Evolutionary conservation across 352 stramenopile genomes (phyloP), one percentile per base, ranked within the genome.

Genomic region (Phytophthora foliorum): DNA sequence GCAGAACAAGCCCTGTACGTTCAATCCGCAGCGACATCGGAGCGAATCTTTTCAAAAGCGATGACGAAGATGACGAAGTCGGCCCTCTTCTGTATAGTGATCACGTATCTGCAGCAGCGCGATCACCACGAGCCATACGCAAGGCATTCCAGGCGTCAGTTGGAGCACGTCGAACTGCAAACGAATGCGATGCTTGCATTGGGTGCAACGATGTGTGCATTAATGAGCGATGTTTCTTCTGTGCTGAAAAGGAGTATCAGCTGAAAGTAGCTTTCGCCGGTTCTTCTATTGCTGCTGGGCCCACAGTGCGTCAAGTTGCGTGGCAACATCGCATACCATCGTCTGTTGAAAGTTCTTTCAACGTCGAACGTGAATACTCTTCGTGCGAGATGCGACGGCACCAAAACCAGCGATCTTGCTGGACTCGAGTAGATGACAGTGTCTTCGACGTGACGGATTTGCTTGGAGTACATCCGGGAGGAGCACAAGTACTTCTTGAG

Each of bases 401-500:
- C 60, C 86, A 89, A 58, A 88, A 63, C 8, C 60, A 77, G 24
- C 78, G 81, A 2, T 98, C 93, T 14, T 97, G 91, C 59, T 99
- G 96, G 96, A 84, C 98, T 45, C 69, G 98, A 11, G 82, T 92
- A 10, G 86, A 91, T n/a, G 80, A 86, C 38, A 76, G 80, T 49
- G 88, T 98, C 21, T 98, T 97, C 64, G 93, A 99, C 73, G 92
- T 95, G 21, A 98, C 94, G 1, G 78, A 91, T 24, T 89, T 98
- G 63, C 82, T 98, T 24, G 67, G 73, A 9, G 82, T 84, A 1
- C 94, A 99, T 72, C 93, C 94, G 10, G 95, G 93, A 5, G 95
- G 94, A 0, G 86, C 83, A 51, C 70, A 88, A 39, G 75, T 85
- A 21, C 62, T 93, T 17, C 70, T 92, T 9, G 80, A 86, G 50